Evolutionary conservation across 495 filamentous ascomycete species (phyloP).

Genomic region (Xylaria intraflava): DNA sequence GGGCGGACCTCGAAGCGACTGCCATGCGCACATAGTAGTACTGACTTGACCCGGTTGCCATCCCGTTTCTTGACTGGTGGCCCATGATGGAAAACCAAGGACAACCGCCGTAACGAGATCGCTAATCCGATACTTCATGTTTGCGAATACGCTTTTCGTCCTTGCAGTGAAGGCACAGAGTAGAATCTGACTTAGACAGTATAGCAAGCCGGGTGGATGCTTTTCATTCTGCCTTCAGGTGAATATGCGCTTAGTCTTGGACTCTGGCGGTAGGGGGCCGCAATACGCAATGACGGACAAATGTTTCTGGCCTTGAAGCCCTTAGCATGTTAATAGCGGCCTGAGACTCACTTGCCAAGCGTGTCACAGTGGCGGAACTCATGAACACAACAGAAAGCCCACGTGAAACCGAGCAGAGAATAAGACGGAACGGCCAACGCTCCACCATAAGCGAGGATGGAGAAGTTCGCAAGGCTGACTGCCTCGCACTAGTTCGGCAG

Average conservation of each 20-base stretch:
- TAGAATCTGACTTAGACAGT: slow-evolving; percentile 3
- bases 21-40: slow-evolving; percentile 54
- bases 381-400: not conserved
- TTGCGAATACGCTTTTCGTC: slow-evolving; percentile 4
- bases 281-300: slow-evolving; percentile 3
- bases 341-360: not conserved
- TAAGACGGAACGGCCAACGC: slow-evolving; percentile 7
- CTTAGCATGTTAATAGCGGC: slow-evolving; percentile 7
- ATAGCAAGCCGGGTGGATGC: not conserved
- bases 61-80: slow-evolving; percentile 25
- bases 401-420: slow-evolving; percentile 10
- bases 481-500: slow-evolving; percentile 11
- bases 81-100: slow-evolving; percentile 19
- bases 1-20: slow-evolving; percentile 44
- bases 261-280: slow-evolving; percentile 5
- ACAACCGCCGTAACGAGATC: slow-evolving; percentile 19
- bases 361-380: not conserved
- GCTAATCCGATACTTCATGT: slow-evolving; percentile 20
- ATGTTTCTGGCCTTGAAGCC: slow-evolving; percentile 1
- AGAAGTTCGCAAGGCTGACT: slow-evolving; percentile 5
- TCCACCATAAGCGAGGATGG: slow-evolving; percentile 11
- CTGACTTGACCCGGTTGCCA: slow-evolving; percentile 42
- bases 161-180: slow-evolving; percentile 2
- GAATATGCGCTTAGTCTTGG: not conserved
- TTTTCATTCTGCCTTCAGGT: not conserved